Evolutionary conservation across 2,329 filamentous ascomycete species (phyloP).

Genomic region (Colletotrichum agaves): DNA sequence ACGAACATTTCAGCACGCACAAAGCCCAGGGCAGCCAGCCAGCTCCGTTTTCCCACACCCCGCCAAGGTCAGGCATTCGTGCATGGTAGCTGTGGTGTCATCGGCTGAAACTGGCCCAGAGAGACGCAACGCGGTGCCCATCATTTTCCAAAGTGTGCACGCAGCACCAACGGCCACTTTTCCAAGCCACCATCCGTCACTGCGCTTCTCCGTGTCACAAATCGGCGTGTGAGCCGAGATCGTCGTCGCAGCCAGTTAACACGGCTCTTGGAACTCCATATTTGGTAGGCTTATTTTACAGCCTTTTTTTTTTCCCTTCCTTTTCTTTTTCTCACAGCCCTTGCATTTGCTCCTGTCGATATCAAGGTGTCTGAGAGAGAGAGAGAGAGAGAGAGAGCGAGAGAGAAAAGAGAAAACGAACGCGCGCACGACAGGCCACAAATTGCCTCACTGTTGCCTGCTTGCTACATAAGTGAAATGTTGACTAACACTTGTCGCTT

Average conservation of each 20-base stretch:
- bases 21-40: slow-evolving; percentile 25
- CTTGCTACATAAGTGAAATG: slow-evolving; percentile 35
- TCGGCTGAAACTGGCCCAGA: slow-evolving; percentile 29
- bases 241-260: slow-evolving; percentile 2
- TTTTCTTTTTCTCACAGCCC: no score
- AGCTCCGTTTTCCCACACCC: slow-evolving; percentile 19
- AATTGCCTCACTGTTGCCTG: neutral
- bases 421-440: neutral
- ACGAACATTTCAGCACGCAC: slow-evolving; percentile 44
- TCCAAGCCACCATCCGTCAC: slow-evolving; percentile 14
- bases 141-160: neutral
- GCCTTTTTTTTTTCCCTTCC: slow-evolving; percentile 32
- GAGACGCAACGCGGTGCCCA: neutral
- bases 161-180: slow-evolving; percentile 12
- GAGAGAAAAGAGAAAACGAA: slow-evolving; percentile 4
- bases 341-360: neutral
- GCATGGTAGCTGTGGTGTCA: slow-evolving; percentile 36
- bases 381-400: slow-evolving; percentile 6
- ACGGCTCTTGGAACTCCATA: slow-evolving; percentile 3
- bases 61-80: slow-evolving; percentile 37
- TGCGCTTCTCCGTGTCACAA: neutral
- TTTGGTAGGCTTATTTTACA: slow-evolving; percentile 35
- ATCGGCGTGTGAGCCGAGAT: slow-evolving; percentile 17
- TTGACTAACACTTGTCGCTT: slow-evolving; percentile 25
- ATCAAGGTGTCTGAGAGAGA: neutral